These are phyloP conservation scores for Chalaropsis ovoidea DNA, from an alignment of 2,329 filamentous ascomycete genomes.

Conservation along the genomic window DNA sequence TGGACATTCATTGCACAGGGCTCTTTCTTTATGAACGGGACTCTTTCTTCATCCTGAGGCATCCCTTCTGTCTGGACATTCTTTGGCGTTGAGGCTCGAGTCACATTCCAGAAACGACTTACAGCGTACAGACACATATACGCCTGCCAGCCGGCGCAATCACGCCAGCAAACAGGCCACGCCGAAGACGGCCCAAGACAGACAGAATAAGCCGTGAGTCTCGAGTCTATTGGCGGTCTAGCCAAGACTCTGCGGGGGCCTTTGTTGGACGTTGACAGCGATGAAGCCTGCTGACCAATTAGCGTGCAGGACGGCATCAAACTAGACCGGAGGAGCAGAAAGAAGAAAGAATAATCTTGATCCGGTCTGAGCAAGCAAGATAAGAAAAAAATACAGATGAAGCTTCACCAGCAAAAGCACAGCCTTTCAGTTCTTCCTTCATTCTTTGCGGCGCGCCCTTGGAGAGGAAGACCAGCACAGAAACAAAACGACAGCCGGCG, in stretches of 20 bases:
- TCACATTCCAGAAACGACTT: too few species aligned
- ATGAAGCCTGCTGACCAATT: background rate
- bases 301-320: background rate
- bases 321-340: background rate
- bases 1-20: too few species aligned
- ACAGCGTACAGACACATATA: too few species aligned
- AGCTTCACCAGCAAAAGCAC: background rate
- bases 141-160: too few species aligned
- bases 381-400: background rate
- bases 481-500: background rate
- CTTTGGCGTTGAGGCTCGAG: too few species aligned
- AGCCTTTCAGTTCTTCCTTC: background rate
- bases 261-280: background rate
- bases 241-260: background rate
- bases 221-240: background rate
- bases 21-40: background rate
- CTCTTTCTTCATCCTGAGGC: background rate
- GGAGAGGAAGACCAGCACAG: background rate
- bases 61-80: background rate
- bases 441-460: conserved; percentile 6
- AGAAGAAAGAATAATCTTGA: background rate
- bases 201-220: background rate
- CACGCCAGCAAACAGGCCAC: background rate
- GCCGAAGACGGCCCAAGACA: background rate
- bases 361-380: background rate